Conservation (phyloP, 2,329 filamentous ascomycete species). For the Paraphoma chrysanthemicola region DNA sequence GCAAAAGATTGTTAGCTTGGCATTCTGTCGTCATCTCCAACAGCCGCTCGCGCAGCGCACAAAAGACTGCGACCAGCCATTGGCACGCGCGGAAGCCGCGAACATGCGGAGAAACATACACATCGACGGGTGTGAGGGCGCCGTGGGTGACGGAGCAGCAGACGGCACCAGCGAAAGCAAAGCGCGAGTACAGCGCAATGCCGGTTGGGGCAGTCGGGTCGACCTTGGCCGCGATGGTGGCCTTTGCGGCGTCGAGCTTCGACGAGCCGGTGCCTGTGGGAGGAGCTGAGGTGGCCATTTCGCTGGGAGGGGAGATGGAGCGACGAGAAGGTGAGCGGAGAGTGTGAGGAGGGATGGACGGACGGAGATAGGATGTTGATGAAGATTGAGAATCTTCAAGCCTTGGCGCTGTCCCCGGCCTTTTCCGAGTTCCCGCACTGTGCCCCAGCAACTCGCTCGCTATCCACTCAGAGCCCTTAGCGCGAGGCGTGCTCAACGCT, state of each 20-base stretch:
- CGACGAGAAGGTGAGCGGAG: slow-evolving; percentile 36
- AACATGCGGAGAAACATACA: slow-evolving; percentile 71
- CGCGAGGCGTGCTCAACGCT: slow-evolving; percentile 12
- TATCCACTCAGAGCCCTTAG: slow-evolving; percentile 22
- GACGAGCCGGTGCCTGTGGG: slow-evolving; percentile 58
- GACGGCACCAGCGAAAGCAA: slow-evolving; percentile 95
- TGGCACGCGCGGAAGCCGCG: slow-evolving; percentile 20
- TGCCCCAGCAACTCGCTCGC: slow-evolving; percentile 8
- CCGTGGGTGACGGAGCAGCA: slow-evolving; percentile 99
- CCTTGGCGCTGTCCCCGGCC: slow-evolving; percentile 10
- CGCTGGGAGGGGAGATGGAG: slow-evolving; percentile 19
- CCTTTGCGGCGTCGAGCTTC: slow-evolving; percentile 62
- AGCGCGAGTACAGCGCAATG: slow-evolving; percentile 85
- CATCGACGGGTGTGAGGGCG: slow-evolving; percentile 96
- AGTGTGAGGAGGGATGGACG: slow-evolving; percentile 27
- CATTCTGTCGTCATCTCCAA: slow-evolving; percentile 22
- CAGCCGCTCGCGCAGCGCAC: slow-evolving; percentile 14
- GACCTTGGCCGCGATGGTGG: slow-evolving; percentile 50
- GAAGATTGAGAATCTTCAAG: slow-evolving; percentile 24
- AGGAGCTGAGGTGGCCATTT: slow-evolving; percentile 48
- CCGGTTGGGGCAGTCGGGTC: slow-evolving; percentile 65
- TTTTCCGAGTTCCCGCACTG: slow-evolving; percentile 9
- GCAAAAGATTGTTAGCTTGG: slow-evolving; percentile 30
- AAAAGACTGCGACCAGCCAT: slow-evolving; percentile 31
- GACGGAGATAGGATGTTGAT: slow-evolving; percentile 23